These are phyloP conservation scores for Lactuca sativa DNA, from an alignment of 129 eudicot genomes.

Conservation along the genomic window DNA sequence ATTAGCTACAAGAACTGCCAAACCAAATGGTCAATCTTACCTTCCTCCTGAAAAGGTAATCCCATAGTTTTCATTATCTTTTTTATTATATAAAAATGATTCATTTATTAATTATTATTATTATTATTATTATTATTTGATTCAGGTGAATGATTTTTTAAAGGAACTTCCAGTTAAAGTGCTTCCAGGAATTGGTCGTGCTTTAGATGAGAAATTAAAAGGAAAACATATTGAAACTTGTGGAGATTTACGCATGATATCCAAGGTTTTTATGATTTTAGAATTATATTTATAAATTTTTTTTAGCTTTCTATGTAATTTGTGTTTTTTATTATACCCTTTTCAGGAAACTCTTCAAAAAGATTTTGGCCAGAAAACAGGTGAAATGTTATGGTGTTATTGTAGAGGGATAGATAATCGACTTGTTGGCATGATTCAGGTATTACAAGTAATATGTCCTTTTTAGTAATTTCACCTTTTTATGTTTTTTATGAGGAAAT, in stretches of 20 bases:
- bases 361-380: constrained; percentile 91
- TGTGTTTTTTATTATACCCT: constrained; percentile 12
- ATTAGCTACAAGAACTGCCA: constrained; percentile 86
- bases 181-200: constrained; percentile 94
- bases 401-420: constrained; percentile 84
- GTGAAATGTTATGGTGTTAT: constrained; percentile 91
- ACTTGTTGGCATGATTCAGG: constrained; percentile 84
- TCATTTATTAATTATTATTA: not conserved
- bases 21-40: constrained; percentile 85
- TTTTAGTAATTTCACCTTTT: not conserved
- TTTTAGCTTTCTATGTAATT: constrained; percentile 2
- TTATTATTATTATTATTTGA: not conserved
- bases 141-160: constrained; percentile 76
- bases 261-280: constrained; percentile 51
- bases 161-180: constrained; percentile 75
- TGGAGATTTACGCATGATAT: constrained; percentile 64
- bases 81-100: not conserved
- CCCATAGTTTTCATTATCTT: not conserved
- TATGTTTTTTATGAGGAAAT: too few species aligned
- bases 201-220: constrained; percentile 84
- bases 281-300: not conserved
- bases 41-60: constrained; percentile 77
- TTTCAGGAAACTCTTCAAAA: constrained; percentile 86
- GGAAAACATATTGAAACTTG: constrained; percentile 62
- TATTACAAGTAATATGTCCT: constrained; percentile 25